Base-by-base conservation (phyloP, 441 rosid species). In the Viola pubescens region DNA sequence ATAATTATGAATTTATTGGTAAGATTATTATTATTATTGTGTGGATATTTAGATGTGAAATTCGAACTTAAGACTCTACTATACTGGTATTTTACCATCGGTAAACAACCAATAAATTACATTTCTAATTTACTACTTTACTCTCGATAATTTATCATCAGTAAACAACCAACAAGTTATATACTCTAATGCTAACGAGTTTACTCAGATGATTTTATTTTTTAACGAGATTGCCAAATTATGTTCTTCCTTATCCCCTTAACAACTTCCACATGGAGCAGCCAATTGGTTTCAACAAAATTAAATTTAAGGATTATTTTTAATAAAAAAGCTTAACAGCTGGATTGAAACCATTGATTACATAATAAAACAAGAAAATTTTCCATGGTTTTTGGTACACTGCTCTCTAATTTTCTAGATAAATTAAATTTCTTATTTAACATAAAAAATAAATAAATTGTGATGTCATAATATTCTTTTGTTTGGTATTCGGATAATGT, bases 231-330 rank as follows among this genome's bases (percentile, higher is more conserved):
- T 60, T 16, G 1, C 1, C 3, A 5, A 19, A 14, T 2, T 0
- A 10, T 16, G n/a, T 62, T 58, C 72, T 34, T 8, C 7, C 72
- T 58, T 62, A 47, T 68, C 67, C 59, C n/a, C n/a, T n/a, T 34
- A 57, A 58, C 67, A 2, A 68, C 67, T 61, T 62, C 54, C 40
- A n/a, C 0, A 5, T 6, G 55, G 13, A 50, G 46, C 62, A 44
- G 39, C 61, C 71, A 67, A 60, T 53, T 60, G 64, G 7, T 9
- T 54, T 10, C n/a, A 53, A 37, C 13, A 11, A 40, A 40, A 37
- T 54, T 11, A 37, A 39, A 42, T 13, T 3, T 10, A 51, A 50
- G 14, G 8, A 16, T 4, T 8, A 16, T 14, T 58, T 4, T 46
- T 9, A 13, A 58, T 50, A 44, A 11, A 14, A 63, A 54, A 40